Conservation (phyloP, 805 yeast genomes). For the Tetrapisispora namnaoensis region DNA sequence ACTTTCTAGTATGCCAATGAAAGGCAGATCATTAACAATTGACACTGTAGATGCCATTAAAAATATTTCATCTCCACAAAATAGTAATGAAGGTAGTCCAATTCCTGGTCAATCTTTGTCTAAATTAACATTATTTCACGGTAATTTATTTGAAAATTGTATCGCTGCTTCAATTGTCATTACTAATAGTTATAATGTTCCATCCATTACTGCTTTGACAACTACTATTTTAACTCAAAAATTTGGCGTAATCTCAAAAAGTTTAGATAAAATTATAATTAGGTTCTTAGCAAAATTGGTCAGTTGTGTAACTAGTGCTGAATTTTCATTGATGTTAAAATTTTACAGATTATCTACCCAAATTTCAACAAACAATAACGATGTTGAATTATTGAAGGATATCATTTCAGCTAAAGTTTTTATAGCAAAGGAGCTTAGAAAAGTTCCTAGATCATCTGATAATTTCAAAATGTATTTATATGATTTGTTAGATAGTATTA, state of each 20-base stretch:
- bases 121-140: conserved; percentile 8
- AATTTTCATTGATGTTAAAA: conserved; percentile 53
- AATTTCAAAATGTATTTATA: conserved; percentile 49
- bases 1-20: conserved; percentile 6
- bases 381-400: conserved; percentile 30
- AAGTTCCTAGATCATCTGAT: conserved; percentile 23
- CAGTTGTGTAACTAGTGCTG: conserved; percentile 50
- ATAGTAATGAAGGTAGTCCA: neutral
- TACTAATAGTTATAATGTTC: conserved; percentile 56
- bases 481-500: conserved; percentile 56
- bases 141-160: conserved; percentile 48
- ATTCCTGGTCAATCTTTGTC: neutral
- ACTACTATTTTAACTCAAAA: conserved; percentile 79
- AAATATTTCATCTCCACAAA: neutral
- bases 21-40: conserved; percentile 11
- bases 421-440: conserved; percentile 32
- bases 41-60: conserved; percentile 13
- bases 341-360: conserved; percentile 43
- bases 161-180: conserved; percentile 59
- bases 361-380: conserved; percentile 35
- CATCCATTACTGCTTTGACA: conserved; percentile 64
- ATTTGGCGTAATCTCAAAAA: conserved; percentile 38
- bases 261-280: conserved; percentile 46
- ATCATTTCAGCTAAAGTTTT: conserved; percentile 42
- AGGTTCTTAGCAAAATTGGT: conserved; percentile 57